phyloP scores from a whole-genome alignment of 1,139 yeast genomes.

The Hansenula sp. region DNA sequence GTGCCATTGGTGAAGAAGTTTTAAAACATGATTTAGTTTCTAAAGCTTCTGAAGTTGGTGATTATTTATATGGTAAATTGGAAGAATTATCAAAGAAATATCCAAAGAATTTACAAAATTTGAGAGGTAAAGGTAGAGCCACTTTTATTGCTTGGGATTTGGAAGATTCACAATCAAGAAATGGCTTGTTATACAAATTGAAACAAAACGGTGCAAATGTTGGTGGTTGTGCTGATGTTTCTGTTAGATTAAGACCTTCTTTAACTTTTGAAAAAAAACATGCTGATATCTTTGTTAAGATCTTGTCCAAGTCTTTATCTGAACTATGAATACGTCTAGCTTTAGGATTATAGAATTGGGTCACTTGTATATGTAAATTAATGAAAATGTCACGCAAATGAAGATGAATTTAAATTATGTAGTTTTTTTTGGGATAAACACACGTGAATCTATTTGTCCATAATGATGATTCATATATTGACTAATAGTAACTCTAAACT shows the following conservation, averaged over 20 bases:
- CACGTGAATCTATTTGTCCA: no score
- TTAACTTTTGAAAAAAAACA: slow-evolving; percentile 64
- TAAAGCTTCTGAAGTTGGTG: slow-evolving; percentile 55
- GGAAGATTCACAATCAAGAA: slow-evolving; percentile 43
- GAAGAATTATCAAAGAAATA: slow-evolving; percentile 38
- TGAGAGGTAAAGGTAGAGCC: slow-evolving; percentile 67
- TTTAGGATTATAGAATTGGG: background rate
- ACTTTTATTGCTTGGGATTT: slow-evolving; percentile 78
- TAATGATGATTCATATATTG: no score
- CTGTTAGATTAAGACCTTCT: slow-evolving; percentile 70
- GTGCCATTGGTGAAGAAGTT: slow-evolving; percentile 60
- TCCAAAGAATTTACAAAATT: slow-evolving; percentile 43
- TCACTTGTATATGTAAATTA: background rate
- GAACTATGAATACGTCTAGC: background rate
- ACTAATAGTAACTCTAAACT: no score
- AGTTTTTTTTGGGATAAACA: no score
- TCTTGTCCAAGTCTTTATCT: slow-evolving; percentile 17
- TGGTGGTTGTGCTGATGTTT: slow-evolving; percentile 68
- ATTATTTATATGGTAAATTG: slow-evolving; percentile 49
- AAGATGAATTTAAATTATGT: no score
- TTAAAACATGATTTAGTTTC: slow-evolving; percentile 45
- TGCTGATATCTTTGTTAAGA: slow-evolving; percentile 55
- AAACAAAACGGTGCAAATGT: slow-evolving; percentile 60
- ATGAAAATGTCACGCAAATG: background rate
- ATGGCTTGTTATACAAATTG: slow-evolving; percentile 43